These are phyloP conservation scores for Hypoxylon lenormandii DNA, from an alignment of 495 filamentous ascomycete species.

Conservation along the genomic window DNA sequence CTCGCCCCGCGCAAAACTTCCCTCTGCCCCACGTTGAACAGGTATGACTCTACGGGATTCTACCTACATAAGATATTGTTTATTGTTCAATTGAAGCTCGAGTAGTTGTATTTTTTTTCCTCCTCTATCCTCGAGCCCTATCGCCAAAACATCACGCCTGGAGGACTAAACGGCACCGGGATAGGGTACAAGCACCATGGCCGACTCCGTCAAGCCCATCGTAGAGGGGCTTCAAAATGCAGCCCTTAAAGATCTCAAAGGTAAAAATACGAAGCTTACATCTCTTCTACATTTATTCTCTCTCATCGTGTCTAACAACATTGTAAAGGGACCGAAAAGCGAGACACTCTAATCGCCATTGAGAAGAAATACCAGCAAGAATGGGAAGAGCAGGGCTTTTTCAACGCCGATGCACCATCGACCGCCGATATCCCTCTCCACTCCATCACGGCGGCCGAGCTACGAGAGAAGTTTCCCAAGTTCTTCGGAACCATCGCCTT, in stretches of 20 bases:
- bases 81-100: background rate
- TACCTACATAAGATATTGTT: background rate
- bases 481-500: conserved; percentile 95
- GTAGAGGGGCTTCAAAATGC: conserved; percentile 33
- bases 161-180: background rate
- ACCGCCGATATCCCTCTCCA: conserved; percentile 77
- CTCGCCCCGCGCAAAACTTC: conserved; percentile 2
- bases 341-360: conserved; percentile 84
- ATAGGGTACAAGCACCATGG: conserved; percentile 21
- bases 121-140: background rate
- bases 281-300: background rate
- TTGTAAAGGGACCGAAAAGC: conserved; percentile 76
- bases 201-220: conserved; percentile 21
- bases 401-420: conserved; percentile 86
- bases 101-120: background rate
- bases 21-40: conserved; percentile 1
- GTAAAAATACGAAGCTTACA: conserved; percentile 12
- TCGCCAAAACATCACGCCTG: background rate
- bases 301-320: conserved; percentile 2
- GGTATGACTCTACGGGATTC: conserved; percentile 5
- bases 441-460: conserved; percentile 74
- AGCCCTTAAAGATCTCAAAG: conserved; percentile 43
- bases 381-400: conserved; percentile 83
- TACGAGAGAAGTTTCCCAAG: conserved; percentile 84
- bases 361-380: conserved; percentile 92